Conservation (phyloP, 1,284 basidiomycete genomes). For the Papiliotrema flavescens region DNA sequence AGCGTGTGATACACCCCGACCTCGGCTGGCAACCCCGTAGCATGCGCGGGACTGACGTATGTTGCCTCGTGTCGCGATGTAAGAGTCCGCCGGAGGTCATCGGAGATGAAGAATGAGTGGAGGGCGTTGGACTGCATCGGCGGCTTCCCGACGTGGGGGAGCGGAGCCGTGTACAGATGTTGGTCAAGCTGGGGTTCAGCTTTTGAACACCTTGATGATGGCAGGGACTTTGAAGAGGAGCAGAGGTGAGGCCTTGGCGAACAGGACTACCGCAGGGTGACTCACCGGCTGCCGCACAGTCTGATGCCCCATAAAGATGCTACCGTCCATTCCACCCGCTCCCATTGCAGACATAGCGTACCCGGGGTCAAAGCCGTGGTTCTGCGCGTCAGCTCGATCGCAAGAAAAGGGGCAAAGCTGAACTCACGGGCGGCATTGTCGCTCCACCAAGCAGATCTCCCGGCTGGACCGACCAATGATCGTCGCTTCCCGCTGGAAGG, state of each 20-base stretch:
- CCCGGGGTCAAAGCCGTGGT: not conserved
- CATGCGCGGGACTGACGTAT: constrained; percentile 47
- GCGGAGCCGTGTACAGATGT: constrained; percentile 75
- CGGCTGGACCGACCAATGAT: not conserved
- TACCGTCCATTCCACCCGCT: not conserved
- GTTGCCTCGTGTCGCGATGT: constrained; percentile 76
- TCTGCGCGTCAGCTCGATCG: not conserved
- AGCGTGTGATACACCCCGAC: constrained; percentile 88
- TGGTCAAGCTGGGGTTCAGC: constrained; percentile 68
- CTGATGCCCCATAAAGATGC: not conserved
- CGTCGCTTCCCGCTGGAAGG: no score
- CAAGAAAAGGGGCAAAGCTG: no score
- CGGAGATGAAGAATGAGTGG: constrained; percentile 63
- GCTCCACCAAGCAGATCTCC: no score
- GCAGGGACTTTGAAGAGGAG: not conserved
- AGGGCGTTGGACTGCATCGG: constrained; percentile 49
- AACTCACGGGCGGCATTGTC: no score
- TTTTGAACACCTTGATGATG: not conserved
- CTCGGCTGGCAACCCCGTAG: constrained; percentile 71
- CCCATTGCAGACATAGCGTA: not conserved
- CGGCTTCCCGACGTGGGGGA: constrained; percentile 54
- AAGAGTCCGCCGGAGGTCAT: constrained; percentile 70
- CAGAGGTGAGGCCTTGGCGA: not conserved
- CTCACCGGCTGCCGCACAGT: not conserved
- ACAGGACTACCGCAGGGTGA: not conserved